Percentiles rank a stretch among this genome's conserved stretches.
Evolutionary conservation across 345 rosid species (phyloP).

Genomic region (Rhizophora apiculata): DNA sequence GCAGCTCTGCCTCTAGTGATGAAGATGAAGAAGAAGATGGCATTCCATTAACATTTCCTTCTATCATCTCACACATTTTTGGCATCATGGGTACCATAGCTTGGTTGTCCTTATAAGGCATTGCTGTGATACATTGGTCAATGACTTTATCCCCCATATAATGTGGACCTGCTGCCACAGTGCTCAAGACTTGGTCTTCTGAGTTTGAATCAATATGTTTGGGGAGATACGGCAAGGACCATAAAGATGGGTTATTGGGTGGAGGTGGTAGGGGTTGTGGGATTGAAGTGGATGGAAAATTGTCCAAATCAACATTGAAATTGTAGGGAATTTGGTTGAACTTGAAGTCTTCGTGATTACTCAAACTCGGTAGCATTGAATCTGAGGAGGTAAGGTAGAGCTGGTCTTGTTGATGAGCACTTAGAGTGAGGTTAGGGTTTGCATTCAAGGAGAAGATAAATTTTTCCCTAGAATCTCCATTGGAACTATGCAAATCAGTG

Average conservation of each 20-base stretch:
- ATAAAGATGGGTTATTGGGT: slow-evolving; percentile 16
- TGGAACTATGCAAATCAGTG: slow-evolving; percentile 23
- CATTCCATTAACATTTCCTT: slow-evolving; percentile 28
- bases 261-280: slow-evolving; percentile 5
- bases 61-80: slow-evolving; percentile 53
- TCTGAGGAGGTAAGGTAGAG: slow-evolving; percentile 33
- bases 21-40: slow-evolving; percentile 30
- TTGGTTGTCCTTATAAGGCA: slow-evolving; percentile 25
- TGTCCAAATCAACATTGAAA: slow-evolving; percentile 22
- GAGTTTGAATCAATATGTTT: slow-evolving; percentile 20
- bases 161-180: slow-evolving; percentile 1
- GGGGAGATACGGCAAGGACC: slow-evolving; percentile 29
- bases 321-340: slow-evolving; percentile 9
- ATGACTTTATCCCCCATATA: slow-evolving; percentile 14
- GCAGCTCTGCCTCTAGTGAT: slow-evolving; percentile 15
- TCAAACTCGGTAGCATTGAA: slow-evolving; percentile 43
- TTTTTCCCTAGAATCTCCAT: slow-evolving; percentile 28
- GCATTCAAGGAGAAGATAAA: slow-evolving; percentile 35
- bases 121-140: slow-evolving; percentile 23
- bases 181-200: slow-evolving; percentile 29
- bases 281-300: slow-evolving; percentile 18
- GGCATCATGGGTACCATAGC: slow-evolving; percentile 36
- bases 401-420: slow-evolving; percentile 29
- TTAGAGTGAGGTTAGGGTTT: slow-evolving; percentile 52
- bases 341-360: slow-evolving; percentile 44